phyloP scores from a whole-genome alignment of 176 grass and related monocot species.

The Ananas comosus region DNA sequence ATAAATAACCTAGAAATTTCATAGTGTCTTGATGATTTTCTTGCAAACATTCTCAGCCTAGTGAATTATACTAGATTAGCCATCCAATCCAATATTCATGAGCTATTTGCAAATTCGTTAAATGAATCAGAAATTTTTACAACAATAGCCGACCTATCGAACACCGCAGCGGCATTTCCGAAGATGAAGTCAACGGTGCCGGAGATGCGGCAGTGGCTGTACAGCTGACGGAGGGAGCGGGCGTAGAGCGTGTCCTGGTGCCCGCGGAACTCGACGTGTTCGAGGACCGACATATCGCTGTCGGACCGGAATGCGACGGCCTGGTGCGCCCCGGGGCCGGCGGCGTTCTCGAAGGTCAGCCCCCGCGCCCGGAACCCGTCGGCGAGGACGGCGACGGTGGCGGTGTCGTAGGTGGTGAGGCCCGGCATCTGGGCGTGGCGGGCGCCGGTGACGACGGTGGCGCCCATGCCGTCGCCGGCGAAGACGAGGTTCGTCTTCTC shows the following conservation, averaged over 20 bases:
- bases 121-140: too few relatives aligned
- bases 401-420: conserved; percentile 46
- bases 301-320: conserved; percentile 65
- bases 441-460: conserved; percentile 45
- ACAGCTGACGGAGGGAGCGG: conserved; percentile 64
- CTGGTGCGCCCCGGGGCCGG: conserved; percentile 54
- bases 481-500: conserved; percentile 62
- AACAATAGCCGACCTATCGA: conserved; percentile 27
- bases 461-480: conserved; percentile 46
- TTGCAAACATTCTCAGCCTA: too few relatives aligned
- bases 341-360: conserved; percentile 67
- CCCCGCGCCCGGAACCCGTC: conserved; percentile 60
- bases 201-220: conserved; percentile 40
- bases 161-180: conserved; percentile 60
- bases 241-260: conserved; percentile 83
- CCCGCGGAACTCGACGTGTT: conserved; percentile 62
- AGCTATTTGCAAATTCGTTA: too few relatives aligned
- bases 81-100: too few relatives aligned
- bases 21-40: too few relatives aligned
- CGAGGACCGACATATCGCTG: conserved; percentile 65
- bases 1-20: too few relatives aligned
- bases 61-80: too few relatives aligned
- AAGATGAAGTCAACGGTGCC: conserved; percentile 82
- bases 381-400: conserved; percentile 33
- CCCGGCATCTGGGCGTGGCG: conserved; percentile 34